Percentiles rank a stretch among this genome's conserved stretches.
These are phyloP conservation scores for Alternaria viburni DNA, from an alignment of 2,329 filamentous ascomycete genomes.

Conservation along the genomic window DNA sequence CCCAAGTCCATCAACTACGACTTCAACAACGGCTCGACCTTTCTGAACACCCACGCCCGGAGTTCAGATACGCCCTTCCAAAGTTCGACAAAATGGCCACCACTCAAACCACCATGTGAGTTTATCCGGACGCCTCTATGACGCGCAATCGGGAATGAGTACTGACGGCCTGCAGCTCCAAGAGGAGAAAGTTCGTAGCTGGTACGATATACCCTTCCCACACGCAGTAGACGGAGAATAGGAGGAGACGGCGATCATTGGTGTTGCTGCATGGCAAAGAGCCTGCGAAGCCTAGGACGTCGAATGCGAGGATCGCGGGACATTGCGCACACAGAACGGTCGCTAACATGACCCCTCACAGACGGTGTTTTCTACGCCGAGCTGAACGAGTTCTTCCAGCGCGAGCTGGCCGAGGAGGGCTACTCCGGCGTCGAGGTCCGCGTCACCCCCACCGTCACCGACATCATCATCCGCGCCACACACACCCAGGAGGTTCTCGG, in stretches of 20 bases:
- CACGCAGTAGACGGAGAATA: constrained; percentile 10
- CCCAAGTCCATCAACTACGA: constrained; percentile 22
- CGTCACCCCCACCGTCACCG: constrained; percentile 99
- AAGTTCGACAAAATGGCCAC: constrained; percentile 50
- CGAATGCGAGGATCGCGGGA: constrained; percentile 7
- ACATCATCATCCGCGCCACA: constrained; percentile 99
- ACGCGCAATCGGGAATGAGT: constrained; percentile 10
- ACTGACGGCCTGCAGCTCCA: constrained; percentile 67
- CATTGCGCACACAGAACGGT: constrained; percentile 23
- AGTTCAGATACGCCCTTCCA: constrained; percentile 45
- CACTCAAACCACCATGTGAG: constrained; percentile 51
- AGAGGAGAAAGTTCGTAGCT: constrained; percentile 75
- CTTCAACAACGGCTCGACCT: constrained; percentile 39
- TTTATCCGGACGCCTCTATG: constrained; percentile 12
- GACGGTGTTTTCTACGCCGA: constrained; percentile 99
- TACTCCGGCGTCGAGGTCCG: constrained; percentile 99
- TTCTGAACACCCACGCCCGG: constrained; percentile 41
- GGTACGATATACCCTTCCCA: constrained; percentile 46
- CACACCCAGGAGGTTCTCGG: constrained; percentile 99
- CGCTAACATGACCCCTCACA: constrained; percentile 37
- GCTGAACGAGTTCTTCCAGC: constrained; percentile 99
- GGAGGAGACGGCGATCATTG: not conserved
- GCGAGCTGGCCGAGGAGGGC: constrained; percentile 99
- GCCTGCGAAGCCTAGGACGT: not conserved
- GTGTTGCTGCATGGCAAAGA: not conserved